Evolutionary conservation across 768 basidiomycete species (phyloP), one percentile per base, ranked within the genome.

Genomic region (Erythrobasidium yunnanense): DNA sequence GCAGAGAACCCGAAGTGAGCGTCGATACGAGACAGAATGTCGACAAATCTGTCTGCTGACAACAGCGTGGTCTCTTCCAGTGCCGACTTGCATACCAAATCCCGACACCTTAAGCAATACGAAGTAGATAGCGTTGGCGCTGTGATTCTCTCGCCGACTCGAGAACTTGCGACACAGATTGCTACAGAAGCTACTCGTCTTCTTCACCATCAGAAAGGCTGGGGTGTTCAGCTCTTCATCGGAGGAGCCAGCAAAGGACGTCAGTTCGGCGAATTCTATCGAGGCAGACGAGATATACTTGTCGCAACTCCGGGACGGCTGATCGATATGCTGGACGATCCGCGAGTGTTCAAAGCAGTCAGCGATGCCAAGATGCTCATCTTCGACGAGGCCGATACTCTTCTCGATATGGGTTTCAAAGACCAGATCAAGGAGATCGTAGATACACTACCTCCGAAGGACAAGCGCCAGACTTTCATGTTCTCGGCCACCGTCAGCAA

Each of bases 381-480:
- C 66, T 79, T 97, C 65, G 95, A 97, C 73, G 69, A 73, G 63
- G 71, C 73, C 6, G 78, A 78, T 68, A 76, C 77, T 1, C 71
- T 79, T 22, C 73, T 79, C 52, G 78, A 78, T 69, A 73, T 73
- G 69, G 78, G 78, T 13, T 79, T 79, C 75, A 66, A 74, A 29
- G 69, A 72, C 42, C 75, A 75, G 54, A 72, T 78, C 25, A 90
- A 95, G 75, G 88, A 90, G 11, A 91, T 97, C 73, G 88, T 55
- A 68, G 13, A 32, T 23, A 66, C 52, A 55, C 60, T 73, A 2
- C 72, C 69, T 42, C 46, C 53, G 27, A 63, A 53, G 25, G 42
- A 47, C 20, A 83, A 87, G 70, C 55, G 79, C n/a, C 79, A 80
- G 69, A 78, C 78, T 4, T 74, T 80, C 35, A 71, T 80, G 38